A percentile compares a stretch with the other conserved stretches of the same genome.
Conservation (phyloP, 2,329 filamentous ascomycete species). For the Aspergillus phoenicis region DNA sequence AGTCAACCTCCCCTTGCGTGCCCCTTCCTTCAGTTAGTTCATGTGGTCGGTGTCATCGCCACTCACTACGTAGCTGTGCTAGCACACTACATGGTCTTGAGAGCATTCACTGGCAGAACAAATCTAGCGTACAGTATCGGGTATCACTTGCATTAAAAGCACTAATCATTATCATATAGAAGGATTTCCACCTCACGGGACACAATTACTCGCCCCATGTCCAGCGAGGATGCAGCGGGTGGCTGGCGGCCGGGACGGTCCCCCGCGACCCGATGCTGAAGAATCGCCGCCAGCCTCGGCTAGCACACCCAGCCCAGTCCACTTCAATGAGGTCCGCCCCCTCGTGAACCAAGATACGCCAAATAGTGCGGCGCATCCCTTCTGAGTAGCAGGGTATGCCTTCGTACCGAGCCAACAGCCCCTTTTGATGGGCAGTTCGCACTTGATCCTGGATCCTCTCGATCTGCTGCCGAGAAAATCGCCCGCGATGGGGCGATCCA, state of each 20-base stretch:
- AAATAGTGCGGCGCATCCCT: slow-evolving; percentile 14
- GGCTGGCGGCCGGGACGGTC: neutral
- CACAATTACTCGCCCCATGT: neutral
- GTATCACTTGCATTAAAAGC: neutral
- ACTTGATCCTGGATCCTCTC: slow-evolving; percentile 22
- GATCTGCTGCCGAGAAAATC: slow-evolving; percentile 23
- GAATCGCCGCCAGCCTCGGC: slow-evolving; percentile 12
- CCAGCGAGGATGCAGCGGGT: neutral
- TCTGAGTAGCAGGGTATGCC: slow-evolving; percentile 15
- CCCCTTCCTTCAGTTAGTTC: neutral
- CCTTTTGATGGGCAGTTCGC: slow-evolving; percentile 19
- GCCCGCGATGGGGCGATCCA: slow-evolving; percentile 20
- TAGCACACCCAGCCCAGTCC: slow-evolving; percentile 13
- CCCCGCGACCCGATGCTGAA: neutral
- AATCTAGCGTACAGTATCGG: neutral
- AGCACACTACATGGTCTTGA: no score
- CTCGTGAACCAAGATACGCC: slow-evolving; percentile 20
- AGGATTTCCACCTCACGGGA: neutral
- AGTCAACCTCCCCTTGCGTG: neutral
- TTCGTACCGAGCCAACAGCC: slow-evolving; percentile 18
- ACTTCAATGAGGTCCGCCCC: slow-evolving; percentile 27
- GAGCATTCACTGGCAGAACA: neutral
- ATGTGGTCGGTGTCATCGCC: neutral
- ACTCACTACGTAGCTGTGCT: neutral
- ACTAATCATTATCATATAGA: slow-evolving; percentile 1